Evolutionary conservation across 208 protist genomes (phyloP).

Genomic region (Crithidia acanthocephali): DNA sequence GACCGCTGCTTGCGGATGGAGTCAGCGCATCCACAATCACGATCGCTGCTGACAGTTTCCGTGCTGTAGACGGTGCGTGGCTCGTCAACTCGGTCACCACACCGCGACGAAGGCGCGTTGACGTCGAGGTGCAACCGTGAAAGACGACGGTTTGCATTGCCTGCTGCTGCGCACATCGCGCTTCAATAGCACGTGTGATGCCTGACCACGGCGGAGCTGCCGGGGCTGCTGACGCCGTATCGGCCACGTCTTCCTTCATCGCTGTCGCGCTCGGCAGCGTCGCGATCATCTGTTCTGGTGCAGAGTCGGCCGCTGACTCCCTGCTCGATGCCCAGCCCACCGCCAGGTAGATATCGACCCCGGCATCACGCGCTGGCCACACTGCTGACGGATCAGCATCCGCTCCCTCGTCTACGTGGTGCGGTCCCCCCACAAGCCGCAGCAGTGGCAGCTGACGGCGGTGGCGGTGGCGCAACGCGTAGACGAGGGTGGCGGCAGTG

Average conservation of each 20-base stretch:
- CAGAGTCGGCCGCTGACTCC: neutral
- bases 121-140: neutral
- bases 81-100: neutral
- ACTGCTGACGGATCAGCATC: neutral
- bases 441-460: neutral
- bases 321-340: neutral
- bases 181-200: neutral
- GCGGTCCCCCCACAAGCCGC: neutral
- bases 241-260: no score
- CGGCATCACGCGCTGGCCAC: neutral
- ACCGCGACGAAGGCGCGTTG: neutral
- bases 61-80: neutral
- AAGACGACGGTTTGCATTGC: slow-evolving; percentile 7
- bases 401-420: neutral
- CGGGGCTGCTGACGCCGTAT: no score
- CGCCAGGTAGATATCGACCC: neutral
- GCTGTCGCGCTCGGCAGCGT: no score
- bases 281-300: neutral
- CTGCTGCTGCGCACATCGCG: neutral
- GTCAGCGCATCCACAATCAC: neutral
- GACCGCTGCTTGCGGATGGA: neutral
- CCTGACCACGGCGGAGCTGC: neutral
- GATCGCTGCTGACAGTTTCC: slow-evolving; percentile 3
- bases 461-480: slow-evolving; percentile 17
- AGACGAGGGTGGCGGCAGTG: slow-evolving; percentile 8